Conservation (phyloP, 371 early-diverging fungal genomes). For the Cokeromyces recurvatus region DNA sequence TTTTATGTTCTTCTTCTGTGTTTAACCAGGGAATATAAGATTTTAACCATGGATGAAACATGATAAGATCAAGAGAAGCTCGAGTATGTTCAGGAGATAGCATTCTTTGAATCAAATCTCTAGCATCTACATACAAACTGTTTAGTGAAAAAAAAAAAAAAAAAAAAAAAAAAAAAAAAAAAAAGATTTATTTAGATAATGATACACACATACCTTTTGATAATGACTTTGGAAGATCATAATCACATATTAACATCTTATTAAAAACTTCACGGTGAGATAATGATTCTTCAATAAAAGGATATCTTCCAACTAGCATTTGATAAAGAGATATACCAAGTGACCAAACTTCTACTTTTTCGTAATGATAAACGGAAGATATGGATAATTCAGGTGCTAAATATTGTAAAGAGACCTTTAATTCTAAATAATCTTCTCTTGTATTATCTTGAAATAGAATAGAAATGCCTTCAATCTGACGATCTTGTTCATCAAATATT, state of each 20-base stretch:
- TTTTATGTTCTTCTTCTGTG: neutral
- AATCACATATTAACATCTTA: slow-evolving; percentile 34
- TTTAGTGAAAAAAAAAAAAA: too few species aligned
- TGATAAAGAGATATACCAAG: slow-evolving; percentile 40
- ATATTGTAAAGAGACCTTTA: slow-evolving; percentile 32
- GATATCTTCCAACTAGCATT: slow-evolving; percentile 36
- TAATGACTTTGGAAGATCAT: slow-evolving; percentile 4
- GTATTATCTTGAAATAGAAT: slow-evolving; percentile 4
- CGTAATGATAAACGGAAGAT: slow-evolving; percentile 7
- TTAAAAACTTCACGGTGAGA: slow-evolving; percentile 25
- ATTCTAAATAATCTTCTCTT: slow-evolving; percentile 12
- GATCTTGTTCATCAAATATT: slow-evolving; percentile 12
- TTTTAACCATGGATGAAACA: slow-evolving; percentile 43
- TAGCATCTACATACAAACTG: slow-evolving; percentile 29
- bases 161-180: neutral
- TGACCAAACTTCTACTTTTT: slow-evolving; percentile 32
- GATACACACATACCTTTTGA: neutral
- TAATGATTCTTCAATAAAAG: slow-evolving; percentile 18
- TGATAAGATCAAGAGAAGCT: slow-evolving; percentile 34
- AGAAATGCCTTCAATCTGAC: slow-evolving; percentile 13
- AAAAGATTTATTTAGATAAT: neutral
- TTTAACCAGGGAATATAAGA: slow-evolving; percentile 10
- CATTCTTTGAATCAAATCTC: slow-evolving; percentile 38
- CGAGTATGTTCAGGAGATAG: slow-evolving; percentile 29
- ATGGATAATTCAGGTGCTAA: slow-evolving; percentile 35